Evolutionary conservation across 2,329 filamentous ascomycete species (phyloP).

Genomic region (Rhexocercosporidium sp.): DNA sequence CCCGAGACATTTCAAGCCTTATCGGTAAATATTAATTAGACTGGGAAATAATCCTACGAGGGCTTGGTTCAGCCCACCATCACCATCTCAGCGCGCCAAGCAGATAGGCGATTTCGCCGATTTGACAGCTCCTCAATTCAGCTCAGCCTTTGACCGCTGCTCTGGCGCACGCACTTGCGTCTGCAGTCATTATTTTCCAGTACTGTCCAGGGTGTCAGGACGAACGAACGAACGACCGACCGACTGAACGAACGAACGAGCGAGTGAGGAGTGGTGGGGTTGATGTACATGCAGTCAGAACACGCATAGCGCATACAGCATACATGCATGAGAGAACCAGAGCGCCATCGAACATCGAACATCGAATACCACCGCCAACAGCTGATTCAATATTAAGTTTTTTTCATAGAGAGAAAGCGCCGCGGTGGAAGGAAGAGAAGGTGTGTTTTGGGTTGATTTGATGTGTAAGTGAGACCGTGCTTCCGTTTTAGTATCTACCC

Average conservation of each 20-base stretch:
- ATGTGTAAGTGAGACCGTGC: background rate
- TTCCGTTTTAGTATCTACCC: too few relatives aligned
- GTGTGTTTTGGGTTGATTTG: background rate
- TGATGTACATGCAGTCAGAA: too few relatives aligned
- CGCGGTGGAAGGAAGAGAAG: too few relatives aligned
- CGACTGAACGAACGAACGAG: background rate
- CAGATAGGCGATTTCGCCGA: constrained; percentile 8
- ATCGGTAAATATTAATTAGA: background rate
- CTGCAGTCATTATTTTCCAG: constrained; percentile 1
- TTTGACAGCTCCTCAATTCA: background rate
- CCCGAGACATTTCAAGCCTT: constrained; percentile 1
- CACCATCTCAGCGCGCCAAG: constrained; percentile 2
- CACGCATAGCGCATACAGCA: too few relatives aligned
- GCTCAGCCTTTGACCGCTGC: constrained; percentile 7
- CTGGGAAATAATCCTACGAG: constrained; percentile 9
- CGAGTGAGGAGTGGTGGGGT: too few relatives aligned
- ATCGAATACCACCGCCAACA: background rate
- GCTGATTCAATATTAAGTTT: constrained; percentile 3
- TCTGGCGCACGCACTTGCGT: background rate
- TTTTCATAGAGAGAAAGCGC: too few relatives aligned
- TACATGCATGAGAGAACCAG: background rate
- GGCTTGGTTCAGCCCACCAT: constrained; percentile 1
- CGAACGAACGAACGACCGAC: background rate
- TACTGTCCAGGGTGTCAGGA: background rate
- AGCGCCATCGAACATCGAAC: too few relatives aligned